These are phyloP conservation scores for Mycena belliarum DNA, from an alignment of 768 basidiomycete genomes.

Conservation along the genomic window DNA sequence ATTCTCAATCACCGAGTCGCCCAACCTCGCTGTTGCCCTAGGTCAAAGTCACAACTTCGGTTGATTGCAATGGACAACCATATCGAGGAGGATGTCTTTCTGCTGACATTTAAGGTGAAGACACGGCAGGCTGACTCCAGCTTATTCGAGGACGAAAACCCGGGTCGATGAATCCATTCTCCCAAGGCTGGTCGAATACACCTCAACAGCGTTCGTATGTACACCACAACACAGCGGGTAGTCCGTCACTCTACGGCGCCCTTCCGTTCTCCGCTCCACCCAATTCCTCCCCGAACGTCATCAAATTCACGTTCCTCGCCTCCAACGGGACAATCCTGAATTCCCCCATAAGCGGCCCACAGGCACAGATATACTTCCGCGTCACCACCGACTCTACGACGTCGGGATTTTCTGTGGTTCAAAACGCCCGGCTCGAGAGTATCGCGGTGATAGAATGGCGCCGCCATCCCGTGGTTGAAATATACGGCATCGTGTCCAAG, in stretches of 20 bases:
- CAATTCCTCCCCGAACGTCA: constrained; percentile 23
- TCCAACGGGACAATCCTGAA: constrained; percentile 38
- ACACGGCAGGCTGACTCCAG: background rate
- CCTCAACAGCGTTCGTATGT: background rate
- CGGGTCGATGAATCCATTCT: background rate
- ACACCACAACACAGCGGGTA: background rate
- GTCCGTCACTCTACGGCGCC: background rate
- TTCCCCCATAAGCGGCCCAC: constrained; percentile 37
- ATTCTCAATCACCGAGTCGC: too few species aligned
- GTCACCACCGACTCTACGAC: constrained; percentile 32
- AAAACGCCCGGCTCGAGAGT: constrained; percentile 32
- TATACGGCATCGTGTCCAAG: constrained; percentile 29
- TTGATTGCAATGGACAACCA: background rate
- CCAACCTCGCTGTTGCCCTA: too few species aligned
- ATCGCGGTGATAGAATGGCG: constrained; percentile 37
- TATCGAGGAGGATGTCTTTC: background rate
- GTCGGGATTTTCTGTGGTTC: constrained; percentile 35
- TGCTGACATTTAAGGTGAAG: background rate
- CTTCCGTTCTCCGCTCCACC: background rate
- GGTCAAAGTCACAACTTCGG: too few species aligned
- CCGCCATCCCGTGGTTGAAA: constrained; percentile 30
- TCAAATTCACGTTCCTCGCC: constrained; percentile 38
- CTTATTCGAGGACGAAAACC: background rate
- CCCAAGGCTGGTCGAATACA: background rate
- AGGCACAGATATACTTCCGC: constrained; percentile 36